These are phyloP conservation scores for Saccharomycopsis guyanensis DNA, from an alignment of 805 yeast species.

Conservation along the genomic window DNA sequence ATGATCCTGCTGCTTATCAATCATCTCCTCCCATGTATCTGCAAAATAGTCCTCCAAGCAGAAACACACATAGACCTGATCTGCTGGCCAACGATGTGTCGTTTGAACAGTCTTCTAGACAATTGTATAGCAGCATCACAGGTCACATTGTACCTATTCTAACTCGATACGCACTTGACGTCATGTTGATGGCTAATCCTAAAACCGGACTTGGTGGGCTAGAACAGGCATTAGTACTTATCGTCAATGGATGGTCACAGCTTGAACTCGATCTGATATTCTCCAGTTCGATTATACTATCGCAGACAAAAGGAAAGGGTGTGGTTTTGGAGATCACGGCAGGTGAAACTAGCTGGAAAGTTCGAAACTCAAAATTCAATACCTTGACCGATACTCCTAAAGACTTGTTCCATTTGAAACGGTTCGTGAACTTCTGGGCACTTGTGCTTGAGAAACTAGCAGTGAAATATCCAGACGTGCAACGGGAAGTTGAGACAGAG, in stretches of 20 bases:
- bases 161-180: neutral
- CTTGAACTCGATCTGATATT: neutral
- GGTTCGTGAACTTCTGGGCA: constrained; percentile 19
- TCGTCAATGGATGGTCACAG: neutral
- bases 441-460: constrained; percentile 7
- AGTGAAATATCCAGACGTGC: neutral
- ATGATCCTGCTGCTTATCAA: too few species aligned
- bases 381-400: constrained; percentile 4
- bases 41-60: too few species aligned
- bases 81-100: neutral
- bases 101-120: neutral
- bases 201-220: neutral
- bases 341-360: neutral
- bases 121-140: neutral
- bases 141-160: neutral
- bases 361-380: constrained; percentile 3
- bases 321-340: neutral
- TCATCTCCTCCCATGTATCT: too few species aligned
- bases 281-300: neutral
- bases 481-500: neutral
- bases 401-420: constrained; percentile 10
- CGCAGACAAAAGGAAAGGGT: neutral
- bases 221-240: neutral
- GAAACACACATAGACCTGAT: too few species aligned
- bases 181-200: neutral